Evolutionary conservation across 2,329 filamentous ascomycete genomes (phyloP), one percentile per base, ranked within the genome.

Genomic region (Bisporella sp.): DNA sequence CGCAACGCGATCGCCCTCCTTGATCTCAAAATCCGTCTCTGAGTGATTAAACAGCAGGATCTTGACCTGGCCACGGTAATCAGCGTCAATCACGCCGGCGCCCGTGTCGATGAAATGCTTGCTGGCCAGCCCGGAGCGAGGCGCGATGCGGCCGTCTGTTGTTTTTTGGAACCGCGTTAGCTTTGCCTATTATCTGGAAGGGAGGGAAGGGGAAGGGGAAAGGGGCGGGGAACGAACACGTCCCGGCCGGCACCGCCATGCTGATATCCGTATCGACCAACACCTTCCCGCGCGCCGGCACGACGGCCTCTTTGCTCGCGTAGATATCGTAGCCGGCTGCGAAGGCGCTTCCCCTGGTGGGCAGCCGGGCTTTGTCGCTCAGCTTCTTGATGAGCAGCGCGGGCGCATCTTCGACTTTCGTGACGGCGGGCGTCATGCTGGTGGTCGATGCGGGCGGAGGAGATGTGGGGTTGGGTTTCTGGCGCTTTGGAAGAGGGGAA

Each of bases 51-150:
- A 97, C 47, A 99, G 80, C 59, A 99, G 77, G 30, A 99, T 87
- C 75, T 95, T 96, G 63, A 99, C 85, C 59, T 87, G 87, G 21
- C 93, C 93, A 35, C 93, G 81, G 74, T 99, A 99, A 71, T 99
- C 93, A 33, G 92, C 91, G 69, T 99, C 93, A 62, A 99, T 97
- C 57, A 99, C 93, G 49, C 93, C 93, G 0, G 93, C 93, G 55
- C 95, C 90, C 0, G 88, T 93, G 69, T 96, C 90, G 67, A 99
- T 97, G 71, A 91, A 93, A 73, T 97, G 83, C 74, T 99, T 99
- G 54, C 84, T 77, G 2, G 92, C 92, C 35, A 96, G 84, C 45
- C 90, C 90, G n/a, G 88, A 93, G 57, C 91, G 87, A 7, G 91
- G 91, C 3, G 91, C 91, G 49, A 96, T 82, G 51, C 91, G 85